Evolutionary conservation across 805 yeast genomes (phyloP).

Genomic region (Spathaspora hagerdaliae): DNA sequence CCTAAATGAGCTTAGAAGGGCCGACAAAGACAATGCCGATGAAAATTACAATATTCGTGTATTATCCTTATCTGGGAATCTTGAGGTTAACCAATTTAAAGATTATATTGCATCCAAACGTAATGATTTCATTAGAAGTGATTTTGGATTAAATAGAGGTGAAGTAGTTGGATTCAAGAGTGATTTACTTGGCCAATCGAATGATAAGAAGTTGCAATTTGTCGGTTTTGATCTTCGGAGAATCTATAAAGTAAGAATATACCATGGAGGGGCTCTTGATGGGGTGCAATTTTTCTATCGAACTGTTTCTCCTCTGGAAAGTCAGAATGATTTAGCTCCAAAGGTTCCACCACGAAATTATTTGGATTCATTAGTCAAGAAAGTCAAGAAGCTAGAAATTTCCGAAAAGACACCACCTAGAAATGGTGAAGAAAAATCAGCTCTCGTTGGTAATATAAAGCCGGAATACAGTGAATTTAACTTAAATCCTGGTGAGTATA

Average conservation of each 20-base stretch:
- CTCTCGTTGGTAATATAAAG: constrained; percentile 51
- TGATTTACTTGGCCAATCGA: constrained; percentile 23
- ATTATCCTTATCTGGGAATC: constrained; percentile 59
- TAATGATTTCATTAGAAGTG: constrained; percentile 19
- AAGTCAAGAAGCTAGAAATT: neutral
- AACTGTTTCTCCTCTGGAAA: neutral
- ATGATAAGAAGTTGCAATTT: constrained; percentile 17
- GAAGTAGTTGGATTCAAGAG: constrained; percentile 36
- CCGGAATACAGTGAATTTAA: constrained; percentile 50
- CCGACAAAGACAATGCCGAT: constrained; percentile 10
- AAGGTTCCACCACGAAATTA: constrained; percentile 47
- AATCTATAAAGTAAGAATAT: constrained; percentile 56
- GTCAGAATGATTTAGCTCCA: constrained; percentile 25
- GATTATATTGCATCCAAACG: constrained; percentile 12
- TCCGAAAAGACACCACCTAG: neutral
- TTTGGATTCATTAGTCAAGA: constrained; percentile 9
- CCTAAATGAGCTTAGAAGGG: constrained; percentile 21
- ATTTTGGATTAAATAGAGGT: constrained; percentile 43
- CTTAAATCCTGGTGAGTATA: constrained; percentile 53
- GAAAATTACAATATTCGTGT: constrained; percentile 49
- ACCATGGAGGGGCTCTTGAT: constrained; percentile 75
- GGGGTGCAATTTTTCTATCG: constrained; percentile 58
- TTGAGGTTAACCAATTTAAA: constrained; percentile 49
- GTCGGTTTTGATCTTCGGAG: constrained; percentile 32
- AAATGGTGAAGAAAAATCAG: constrained; percentile 6